These are phyloP conservation scores for Rhizophora apiculata DNA, from an alignment of 345 rosid species.

Conservation along the genomic window DNA sequence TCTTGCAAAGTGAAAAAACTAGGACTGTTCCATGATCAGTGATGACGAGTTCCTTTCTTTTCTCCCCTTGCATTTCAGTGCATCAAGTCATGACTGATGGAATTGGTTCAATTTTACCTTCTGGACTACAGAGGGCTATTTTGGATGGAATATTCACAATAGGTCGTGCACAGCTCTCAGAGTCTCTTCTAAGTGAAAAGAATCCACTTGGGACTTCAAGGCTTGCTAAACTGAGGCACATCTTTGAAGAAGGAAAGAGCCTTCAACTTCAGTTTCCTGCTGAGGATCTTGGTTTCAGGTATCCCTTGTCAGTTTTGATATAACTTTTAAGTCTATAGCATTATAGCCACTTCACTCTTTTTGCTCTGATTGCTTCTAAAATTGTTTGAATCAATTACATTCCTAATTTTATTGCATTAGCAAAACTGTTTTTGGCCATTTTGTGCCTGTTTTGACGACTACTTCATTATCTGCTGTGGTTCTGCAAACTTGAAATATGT, in stretches of 20 bases:
- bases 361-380: background rate
- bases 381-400: background rate
- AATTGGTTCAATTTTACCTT: constrained; percentile 65
- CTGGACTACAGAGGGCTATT: constrained; percentile 60
- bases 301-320: constrained; percentile 10
- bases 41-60: constrained; percentile 10
- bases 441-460: no score
- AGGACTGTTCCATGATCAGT: background rate
- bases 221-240: constrained; percentile 59
- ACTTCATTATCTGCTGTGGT: no score
- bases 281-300: constrained; percentile 99
- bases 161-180: constrained; percentile 90
- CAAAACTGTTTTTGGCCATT: background rate
- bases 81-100: constrained; percentile 54
- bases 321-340: background rate
- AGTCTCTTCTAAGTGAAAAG: constrained; percentile 58
- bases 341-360: constrained; percentile 1
- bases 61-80: constrained; percentile 40
- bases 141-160: constrained; percentile 72
- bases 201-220: constrained; percentile 78
- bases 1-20: background rate
- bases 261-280: constrained; percentile 98
- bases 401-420: background rate
- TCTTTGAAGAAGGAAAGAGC: constrained; percentile 88
- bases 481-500: no score